Evolutionary conservation across 306 rosid species (phyloP).

Genomic region (Argentina anserina): DNA sequence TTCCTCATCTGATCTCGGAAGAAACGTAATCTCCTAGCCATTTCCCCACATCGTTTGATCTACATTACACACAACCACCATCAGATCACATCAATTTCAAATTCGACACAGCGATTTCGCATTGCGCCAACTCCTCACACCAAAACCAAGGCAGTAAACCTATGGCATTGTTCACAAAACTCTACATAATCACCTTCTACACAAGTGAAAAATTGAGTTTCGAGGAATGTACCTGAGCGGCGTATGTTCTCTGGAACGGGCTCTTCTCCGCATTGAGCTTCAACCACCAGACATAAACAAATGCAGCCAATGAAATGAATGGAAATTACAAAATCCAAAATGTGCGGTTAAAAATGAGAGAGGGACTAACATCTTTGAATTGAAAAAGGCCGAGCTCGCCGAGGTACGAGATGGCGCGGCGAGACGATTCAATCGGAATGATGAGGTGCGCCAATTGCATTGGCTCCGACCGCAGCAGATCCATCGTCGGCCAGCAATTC

Average conservation of each 20-base stretch:
- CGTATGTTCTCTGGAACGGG: slow-evolving; percentile 76
- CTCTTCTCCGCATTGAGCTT: slow-evolving; percentile 80
- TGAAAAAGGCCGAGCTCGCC: slow-evolving; percentile 83
- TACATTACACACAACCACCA: slow-evolving; percentile 13
- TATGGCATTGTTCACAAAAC: no score
- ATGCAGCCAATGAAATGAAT: neutral
- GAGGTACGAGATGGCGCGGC: slow-evolving; percentile 53
- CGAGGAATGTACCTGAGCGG: slow-evolving; percentile 58
- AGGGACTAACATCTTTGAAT: slow-evolving; percentile 57
- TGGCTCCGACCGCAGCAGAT: slow-evolving; percentile 82
- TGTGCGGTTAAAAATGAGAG: neutral
- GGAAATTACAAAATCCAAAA: neutral
- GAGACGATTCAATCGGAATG: slow-evolving; percentile 73
- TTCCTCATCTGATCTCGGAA: slow-evolving; percentile 72
- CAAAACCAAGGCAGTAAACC: no score
- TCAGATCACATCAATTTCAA: neutral
- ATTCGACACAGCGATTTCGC: neutral
- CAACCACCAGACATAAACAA: neutral
- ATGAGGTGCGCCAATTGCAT: slow-evolving; percentile 84
- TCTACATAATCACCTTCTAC: neutral
- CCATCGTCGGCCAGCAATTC: slow-evolving; percentile 41
- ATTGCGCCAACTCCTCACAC: no score
- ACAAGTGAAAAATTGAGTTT: neutral
- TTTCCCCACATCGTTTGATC: slow-evolving; percentile 80
- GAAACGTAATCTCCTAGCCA: slow-evolving; percentile 68